Evolutionary conservation across 768 basidiomycete species (phyloP), one percentile per base, ranked within the genome.

Genomic region (Termitomyces sp.): DNA sequence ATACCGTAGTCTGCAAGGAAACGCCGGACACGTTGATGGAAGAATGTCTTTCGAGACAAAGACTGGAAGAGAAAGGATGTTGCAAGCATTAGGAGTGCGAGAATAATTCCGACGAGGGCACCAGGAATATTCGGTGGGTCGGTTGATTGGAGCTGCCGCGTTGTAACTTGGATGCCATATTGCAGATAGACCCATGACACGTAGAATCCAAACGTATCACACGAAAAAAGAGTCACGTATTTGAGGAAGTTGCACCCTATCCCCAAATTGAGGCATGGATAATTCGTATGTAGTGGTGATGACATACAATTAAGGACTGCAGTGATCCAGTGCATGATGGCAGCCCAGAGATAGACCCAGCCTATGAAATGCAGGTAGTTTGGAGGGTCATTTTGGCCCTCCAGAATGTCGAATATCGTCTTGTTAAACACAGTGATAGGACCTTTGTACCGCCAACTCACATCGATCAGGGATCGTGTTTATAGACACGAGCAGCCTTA

Each of bases 381-480:
- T 1, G 92, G 91, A 5, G 86, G 73, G 57, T 86, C 75, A 10
- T 75, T 62, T 51, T 80, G 77, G 19, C 72, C 73, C 63, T 78
- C 67, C 54, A 91, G 74, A 56, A 94, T 91, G 62, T 86, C 79
- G 68, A 81, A 94, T 44, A 95, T 91, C 2, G 88, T 92, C 73
- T 90, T 91, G 75, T 94, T 95, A 62, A 94, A 86, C 9, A 96
- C 91, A 3, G 93, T 94, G 64, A 95, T 95, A 1, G 94, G 94
- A 21, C 92, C 91, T 83, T 67, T n/a, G 33, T 23, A 56, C 17
- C 40, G 55, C 17, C 40, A 55, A 8, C n/a, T n/a, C 11, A 8
- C 15, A 41, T 41, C 0, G 14, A 41, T 33, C 54, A 26, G 41
- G 3, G 43, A 26, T 44, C 54, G 47, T 58, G 23, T 46, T 45